A percentile compares a stretch with the other conserved stretches of the same genome.
Conservation (phyloP, 164 flowering plant species). For the Kalanchoe fedtschenkoi region DNA sequence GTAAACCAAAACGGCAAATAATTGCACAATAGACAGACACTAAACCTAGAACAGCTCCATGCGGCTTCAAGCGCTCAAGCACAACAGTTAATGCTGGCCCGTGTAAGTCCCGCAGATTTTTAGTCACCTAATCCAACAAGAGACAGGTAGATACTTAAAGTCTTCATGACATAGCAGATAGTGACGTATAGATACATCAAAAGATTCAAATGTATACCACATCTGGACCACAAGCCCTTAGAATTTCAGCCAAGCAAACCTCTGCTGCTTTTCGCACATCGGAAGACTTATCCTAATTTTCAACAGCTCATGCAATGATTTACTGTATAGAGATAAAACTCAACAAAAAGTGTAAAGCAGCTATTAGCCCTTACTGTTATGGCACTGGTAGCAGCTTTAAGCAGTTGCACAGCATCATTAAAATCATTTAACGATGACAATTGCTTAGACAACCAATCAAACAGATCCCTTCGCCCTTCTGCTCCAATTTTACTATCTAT, state of each 20-base stretch:
- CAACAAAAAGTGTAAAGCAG: neutral
- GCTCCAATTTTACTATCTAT: constrained; percentile 78
- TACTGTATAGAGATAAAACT: neutral
- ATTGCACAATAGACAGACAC: neutral
- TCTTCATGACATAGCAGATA: neutral
- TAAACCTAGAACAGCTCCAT: constrained; percentile 52
- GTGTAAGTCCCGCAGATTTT: constrained; percentile 61
- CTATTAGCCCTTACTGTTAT: constrained; percentile 42
- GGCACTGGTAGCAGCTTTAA: constrained; percentile 70
- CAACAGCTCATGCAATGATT: neutral
- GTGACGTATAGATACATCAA: neutral
- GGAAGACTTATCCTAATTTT: constrained; percentile 75
- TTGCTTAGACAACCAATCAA: constrained; percentile 87
- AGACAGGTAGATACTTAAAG: neutral
- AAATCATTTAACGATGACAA: constrained; percentile 55
- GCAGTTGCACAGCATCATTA: constrained; percentile 64
- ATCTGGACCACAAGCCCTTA: constrained; percentile 80
- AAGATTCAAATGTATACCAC: constrained; percentile 26
- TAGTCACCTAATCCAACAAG: constrained; percentile 41
- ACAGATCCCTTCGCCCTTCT: constrained; percentile 93
- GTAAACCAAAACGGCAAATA: neutral
- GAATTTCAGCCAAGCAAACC: constrained; percentile 61
- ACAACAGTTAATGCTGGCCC: constrained; percentile 73
- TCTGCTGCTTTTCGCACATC: constrained; percentile 99
- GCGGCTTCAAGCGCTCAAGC: constrained; percentile 58